A percentile compares a stretch with the other conserved stretches of the same genome.
Evolutionary conservation across 371 early-diverging fungal species (phyloP).

Genomic region (Mucor irregularis): DNA sequence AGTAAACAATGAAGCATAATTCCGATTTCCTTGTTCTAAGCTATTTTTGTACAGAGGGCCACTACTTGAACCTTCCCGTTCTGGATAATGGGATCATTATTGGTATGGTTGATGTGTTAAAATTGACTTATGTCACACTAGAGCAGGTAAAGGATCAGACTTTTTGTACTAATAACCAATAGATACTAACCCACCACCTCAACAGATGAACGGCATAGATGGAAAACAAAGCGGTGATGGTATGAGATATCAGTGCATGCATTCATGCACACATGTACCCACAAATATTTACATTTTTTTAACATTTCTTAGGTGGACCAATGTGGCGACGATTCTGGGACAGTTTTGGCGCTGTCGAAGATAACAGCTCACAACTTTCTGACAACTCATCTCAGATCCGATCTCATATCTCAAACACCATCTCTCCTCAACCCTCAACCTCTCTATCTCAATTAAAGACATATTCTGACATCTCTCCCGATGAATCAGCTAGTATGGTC

Average conservation of each 20-base stretch:
- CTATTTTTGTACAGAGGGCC: slow-evolving; percentile 30
- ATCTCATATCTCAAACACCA: slow-evolving; percentile 15
- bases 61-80: slow-evolving; percentile 94
- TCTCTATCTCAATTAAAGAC: slow-evolving; percentile 43
- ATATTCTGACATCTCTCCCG: slow-evolving; percentile 47
- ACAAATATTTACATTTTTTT: background rate
- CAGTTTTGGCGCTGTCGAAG: slow-evolving; percentile 48
- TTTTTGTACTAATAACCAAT: no score
- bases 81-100: slow-evolving; percentile 74
- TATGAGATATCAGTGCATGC: no score
- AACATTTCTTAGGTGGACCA: slow-evolving; percentile 29
- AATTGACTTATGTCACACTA: slow-evolving; percentile 81
- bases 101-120: slow-evolving; percentile 92
- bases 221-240: slow-evolving; percentile 1
- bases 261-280: background rate
- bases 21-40: background rate
- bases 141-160: slow-evolving; percentile 71
- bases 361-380: slow-evolving; percentile 41
- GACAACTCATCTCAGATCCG: slow-evolving; percentile 25
- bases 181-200: no score
- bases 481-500: slow-evolving; percentile 49
- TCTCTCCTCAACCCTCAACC: slow-evolving; percentile 43
- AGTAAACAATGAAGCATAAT: background rate
- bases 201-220: slow-evolving; percentile 5
- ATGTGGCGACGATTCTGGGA: slow-evolving; percentile 54